These are phyloP conservation scores for Gnomoniopsis smithogilvyi DNA, from an alignment of 2,329 filamentous ascomycete genomes.

Conservation along the genomic window DNA sequence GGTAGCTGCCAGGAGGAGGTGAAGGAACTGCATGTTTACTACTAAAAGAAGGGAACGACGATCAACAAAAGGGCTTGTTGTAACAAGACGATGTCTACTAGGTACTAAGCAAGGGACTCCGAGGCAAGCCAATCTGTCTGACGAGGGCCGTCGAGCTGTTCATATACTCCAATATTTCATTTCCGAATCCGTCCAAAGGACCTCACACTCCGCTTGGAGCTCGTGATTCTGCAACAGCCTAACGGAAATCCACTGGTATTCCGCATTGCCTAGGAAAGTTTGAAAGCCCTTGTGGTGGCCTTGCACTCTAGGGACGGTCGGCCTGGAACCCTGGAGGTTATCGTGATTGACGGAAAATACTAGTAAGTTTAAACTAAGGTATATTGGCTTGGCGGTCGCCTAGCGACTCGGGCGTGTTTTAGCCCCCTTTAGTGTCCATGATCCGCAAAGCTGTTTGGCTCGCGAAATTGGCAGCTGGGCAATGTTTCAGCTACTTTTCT, in stretches of 20 bases:
- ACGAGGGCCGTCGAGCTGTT: too few species aligned
- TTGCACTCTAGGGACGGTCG: not conserved
- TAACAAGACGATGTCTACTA: not conserved
- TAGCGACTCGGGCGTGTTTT: not conserved
- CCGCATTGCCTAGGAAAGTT: not conserved
- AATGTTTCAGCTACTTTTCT: too few species aligned
- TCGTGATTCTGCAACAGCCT: not conserved
- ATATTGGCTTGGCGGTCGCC: not conserved
- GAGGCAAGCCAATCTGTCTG: too few species aligned
- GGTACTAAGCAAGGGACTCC: not conserved
- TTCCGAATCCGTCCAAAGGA: not conserved
- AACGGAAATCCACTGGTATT: not conserved
- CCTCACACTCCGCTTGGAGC: not conserved
- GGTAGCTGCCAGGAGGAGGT: slow-evolving; percentile 1
- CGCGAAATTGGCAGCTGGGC: too few species aligned
- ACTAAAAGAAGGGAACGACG: not conserved
- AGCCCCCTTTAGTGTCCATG: too few species aligned
- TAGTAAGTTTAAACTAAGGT: too few species aligned
- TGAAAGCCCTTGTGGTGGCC: not conserved
- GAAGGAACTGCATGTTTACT: slow-evolving; percentile 9
- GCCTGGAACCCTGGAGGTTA: not conserved
- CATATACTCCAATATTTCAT: not conserved
- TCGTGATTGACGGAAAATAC: not conserved
- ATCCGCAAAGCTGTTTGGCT: too few species aligned
- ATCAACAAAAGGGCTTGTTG: not conserved